phyloP scores from a whole-genome alignment of 441 rosid genomes.

The Adansonia madagascariensis region DNA sequence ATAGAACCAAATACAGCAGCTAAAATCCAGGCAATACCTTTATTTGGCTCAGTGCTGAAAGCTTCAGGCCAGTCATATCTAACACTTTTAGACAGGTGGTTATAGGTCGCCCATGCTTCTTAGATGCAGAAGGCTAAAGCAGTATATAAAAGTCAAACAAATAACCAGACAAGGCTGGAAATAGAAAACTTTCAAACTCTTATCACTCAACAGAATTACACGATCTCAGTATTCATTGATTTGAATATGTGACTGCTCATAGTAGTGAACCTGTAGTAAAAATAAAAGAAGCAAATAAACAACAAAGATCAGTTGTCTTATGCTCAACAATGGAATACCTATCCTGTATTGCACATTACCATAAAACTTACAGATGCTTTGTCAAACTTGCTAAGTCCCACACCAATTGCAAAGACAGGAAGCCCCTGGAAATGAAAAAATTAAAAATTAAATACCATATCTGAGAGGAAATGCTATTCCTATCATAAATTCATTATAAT shows the following conservation, averaged over 20 bases:
- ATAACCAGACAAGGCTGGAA: not conserved
- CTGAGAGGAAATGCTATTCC: constrained; percentile 1
- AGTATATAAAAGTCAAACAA: constrained; percentile 30
- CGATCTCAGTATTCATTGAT: constrained; percentile 92
- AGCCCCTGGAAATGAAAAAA: constrained; percentile 64
- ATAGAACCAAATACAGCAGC: constrained; percentile 5
- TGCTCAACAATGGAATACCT: constrained; percentile 8
- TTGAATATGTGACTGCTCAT: constrained; percentile 94
- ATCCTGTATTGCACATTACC: not conserved
- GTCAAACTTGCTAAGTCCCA: constrained; percentile 85
- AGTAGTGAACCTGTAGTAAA: constrained; percentile 70
- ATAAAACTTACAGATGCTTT: constrained; percentile 86
- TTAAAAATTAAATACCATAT: constrained; percentile 14
- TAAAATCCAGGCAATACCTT: constrained; percentile 52
- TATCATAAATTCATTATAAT: constrained; percentile 17
- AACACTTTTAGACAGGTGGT: constrained; percentile 82
- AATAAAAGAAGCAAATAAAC: constrained; percentile 25
- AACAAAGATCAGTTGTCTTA: constrained; percentile 1
- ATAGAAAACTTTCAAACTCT: constrained; percentile 7
- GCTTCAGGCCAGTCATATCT: constrained; percentile 91
- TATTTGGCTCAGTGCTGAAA: constrained; percentile 82
- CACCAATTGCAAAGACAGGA: constrained; percentile 84
- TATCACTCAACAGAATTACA: constrained; percentile 70
- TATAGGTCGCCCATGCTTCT: constrained; percentile 73
- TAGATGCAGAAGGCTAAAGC: constrained; percentile 78